These are phyloP conservation scores for Candida germanica DNA, from an alignment of 805 yeast species.

Conservation along the genomic window DNA sequence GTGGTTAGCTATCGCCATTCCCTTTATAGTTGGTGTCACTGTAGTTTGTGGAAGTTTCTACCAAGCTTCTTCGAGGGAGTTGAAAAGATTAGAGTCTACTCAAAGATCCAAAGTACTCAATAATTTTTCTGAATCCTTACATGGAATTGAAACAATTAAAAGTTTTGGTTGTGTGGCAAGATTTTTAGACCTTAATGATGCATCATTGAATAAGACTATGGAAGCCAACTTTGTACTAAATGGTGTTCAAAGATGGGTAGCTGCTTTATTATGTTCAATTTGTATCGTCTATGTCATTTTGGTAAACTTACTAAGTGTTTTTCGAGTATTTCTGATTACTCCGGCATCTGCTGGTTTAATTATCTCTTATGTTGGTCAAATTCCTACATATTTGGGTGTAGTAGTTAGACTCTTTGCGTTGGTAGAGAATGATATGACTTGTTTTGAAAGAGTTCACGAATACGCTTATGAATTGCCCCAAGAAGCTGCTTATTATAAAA, in stretches of 20 bases:
- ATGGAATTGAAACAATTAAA: conserved; percentile 34
- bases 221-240: conserved; percentile 33
- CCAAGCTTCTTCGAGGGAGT: conserved; percentile 36
- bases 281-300: conserved; percentile 19
- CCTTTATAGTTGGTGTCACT: conserved; percentile 23
- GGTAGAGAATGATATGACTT: conserved; percentile 39
- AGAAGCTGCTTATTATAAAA: conserved; percentile 58
- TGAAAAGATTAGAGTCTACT: conserved; percentile 36
- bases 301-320: conserved; percentile 29
- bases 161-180: conserved; percentile 24
- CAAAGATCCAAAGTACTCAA: conserved; percentile 36
- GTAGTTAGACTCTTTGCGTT: conserved; percentile 29
- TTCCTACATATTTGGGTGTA: conserved; percentile 31
- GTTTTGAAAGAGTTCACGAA: conserved; percentile 34
- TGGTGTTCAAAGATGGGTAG: conserved; percentile 37
- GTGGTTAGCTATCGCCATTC: conserved; percentile 38
- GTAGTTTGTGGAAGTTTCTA: conserved; percentile 26
- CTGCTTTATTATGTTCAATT: conserved; percentile 21
- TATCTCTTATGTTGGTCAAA: conserved; percentile 29
- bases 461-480: conserved; percentile 57
- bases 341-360: conserved; percentile 37
- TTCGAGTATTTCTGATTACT: conserved; percentile 28
- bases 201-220: conserved; percentile 26
- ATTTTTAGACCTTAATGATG: conserved; percentile 25
- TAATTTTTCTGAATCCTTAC: conserved; percentile 33